Percentiles rank a stretch among this genome's conserved stretches.
phyloP scores from a whole-genome alignment of 1,284 basidiomycete genomes.

The Leccinum pachyderme region DNA sequence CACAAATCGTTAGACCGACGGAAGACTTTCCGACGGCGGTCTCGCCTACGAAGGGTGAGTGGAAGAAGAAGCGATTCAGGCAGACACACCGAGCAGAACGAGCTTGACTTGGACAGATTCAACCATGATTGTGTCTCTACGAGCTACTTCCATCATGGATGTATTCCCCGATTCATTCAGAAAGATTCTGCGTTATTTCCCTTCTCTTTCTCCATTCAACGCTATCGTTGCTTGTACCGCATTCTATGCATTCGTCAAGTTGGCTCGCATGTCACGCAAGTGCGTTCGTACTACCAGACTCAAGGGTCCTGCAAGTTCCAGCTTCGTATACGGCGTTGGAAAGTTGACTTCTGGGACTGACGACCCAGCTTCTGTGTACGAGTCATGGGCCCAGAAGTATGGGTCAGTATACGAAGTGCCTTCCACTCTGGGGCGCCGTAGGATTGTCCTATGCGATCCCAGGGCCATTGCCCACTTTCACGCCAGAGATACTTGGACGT shows the following conservation, averaged over 20 bases:
- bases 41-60: constrained; percentile 64
- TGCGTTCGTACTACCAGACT: background rate
- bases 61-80: background rate
- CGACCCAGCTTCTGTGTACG: background rate
- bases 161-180: background rate
- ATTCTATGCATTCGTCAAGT: background rate
- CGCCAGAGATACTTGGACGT: background rate
- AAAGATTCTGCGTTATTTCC: background rate
- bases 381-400: background rate
- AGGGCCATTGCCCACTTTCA: background rate
- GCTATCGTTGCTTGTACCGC: background rate
- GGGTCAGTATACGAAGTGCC: background rate
- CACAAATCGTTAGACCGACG: constrained; percentile 95
- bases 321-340: background rate
- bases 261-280: background rate
- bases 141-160: too few species aligned
- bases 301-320: background rate
- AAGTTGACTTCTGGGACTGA: background rate
- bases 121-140: constrained; percentile 56
- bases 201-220: background rate
- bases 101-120: constrained; percentile 64
- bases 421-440: background rate
- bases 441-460: background rate
- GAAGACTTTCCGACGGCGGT: constrained; percentile 99
- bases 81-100: constrained; percentile 54